A percentile compares a stretch with the other conserved stretches of the same genome.
Conservation (phyloP, 2,329 filamentous ascomycete genomes). For the Aspergillus sp. region DNA sequence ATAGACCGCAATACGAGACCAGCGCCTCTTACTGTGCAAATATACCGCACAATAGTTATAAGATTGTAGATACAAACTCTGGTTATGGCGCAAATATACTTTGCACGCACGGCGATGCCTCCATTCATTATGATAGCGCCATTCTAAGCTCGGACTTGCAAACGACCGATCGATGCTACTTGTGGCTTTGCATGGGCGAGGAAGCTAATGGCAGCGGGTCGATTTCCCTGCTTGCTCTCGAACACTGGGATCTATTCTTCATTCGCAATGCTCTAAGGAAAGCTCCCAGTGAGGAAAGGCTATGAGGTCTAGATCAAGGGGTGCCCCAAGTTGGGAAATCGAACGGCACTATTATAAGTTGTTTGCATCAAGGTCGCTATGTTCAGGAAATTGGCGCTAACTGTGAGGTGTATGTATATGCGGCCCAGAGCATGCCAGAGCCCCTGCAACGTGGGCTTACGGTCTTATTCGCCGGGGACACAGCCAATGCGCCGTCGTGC, state of each 20-base stretch:
- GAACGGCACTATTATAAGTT: not conserved
- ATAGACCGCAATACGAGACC: not conserved
- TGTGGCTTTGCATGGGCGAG: not conserved
- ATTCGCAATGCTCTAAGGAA: not conserved
- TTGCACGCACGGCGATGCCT: not conserved
- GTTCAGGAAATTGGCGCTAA: not conserved
- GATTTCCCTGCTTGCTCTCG: not conserved
- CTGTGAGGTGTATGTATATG: not conserved
- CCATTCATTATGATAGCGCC: not conserved
- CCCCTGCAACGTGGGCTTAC: not conserved
- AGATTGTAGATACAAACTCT: not conserved
- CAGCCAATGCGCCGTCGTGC: not conserved
- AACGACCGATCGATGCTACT: conserved; percentile 1
- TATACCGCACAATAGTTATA: not conserved
- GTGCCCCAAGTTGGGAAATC: not conserved
- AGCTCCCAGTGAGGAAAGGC: not conserved
- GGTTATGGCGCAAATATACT: not conserved
- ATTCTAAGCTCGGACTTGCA: not conserved
- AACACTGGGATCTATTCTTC: not conserved
- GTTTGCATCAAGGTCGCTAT: not conserved
- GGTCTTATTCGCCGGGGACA: not conserved
- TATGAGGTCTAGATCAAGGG: not conserved
- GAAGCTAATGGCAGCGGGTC: not conserved
- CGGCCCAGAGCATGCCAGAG: not conserved
- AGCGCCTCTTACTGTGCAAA: not conserved